Conservation (phyloP, 2,329 filamentous ascomycete species). For the Colletotrichum endophyticum region DNA sequence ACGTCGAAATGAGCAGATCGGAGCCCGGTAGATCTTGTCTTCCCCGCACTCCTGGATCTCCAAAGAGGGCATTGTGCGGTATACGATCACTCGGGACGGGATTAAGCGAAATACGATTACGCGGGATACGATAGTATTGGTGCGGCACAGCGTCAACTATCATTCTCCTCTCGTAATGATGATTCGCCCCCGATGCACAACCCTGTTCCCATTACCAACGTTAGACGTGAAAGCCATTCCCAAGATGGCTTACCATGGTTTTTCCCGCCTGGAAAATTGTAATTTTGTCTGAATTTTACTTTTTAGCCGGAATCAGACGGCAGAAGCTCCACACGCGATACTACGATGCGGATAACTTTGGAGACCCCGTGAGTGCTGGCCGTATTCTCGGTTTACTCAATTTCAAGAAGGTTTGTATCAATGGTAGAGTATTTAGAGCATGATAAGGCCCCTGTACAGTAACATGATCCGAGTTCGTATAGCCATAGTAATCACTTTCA, state of each 20-base stretch:
- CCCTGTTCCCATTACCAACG: accelerated
- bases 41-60: neutral
- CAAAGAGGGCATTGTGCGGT: too few species aligned
- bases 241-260: neutral
- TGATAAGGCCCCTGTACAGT: too few species aligned
- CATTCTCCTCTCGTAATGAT: neutral
- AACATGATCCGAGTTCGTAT: too few species aligned
- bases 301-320: neutral
- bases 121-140: neutral
- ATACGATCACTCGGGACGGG: neutral
- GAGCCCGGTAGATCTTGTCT: neutral
- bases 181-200: neutral
- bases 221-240: neutral
- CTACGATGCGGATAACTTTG: too few species aligned
- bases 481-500: too few species aligned
- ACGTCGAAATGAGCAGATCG: neutral
- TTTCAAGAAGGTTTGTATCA: accelerated
- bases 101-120: neutral
- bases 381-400: accelerated
- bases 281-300: accelerated
- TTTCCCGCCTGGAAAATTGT: too few species aligned
- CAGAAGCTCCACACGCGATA: neutral
- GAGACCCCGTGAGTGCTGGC: too few species aligned
- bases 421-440: neutral
- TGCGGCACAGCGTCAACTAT: neutral